A percentile compares a stretch with the other conserved stretches of the same genome.
phyloP scores from a whole-genome alignment of 306 rosid genomes.

The Quercus rubra region DNA sequence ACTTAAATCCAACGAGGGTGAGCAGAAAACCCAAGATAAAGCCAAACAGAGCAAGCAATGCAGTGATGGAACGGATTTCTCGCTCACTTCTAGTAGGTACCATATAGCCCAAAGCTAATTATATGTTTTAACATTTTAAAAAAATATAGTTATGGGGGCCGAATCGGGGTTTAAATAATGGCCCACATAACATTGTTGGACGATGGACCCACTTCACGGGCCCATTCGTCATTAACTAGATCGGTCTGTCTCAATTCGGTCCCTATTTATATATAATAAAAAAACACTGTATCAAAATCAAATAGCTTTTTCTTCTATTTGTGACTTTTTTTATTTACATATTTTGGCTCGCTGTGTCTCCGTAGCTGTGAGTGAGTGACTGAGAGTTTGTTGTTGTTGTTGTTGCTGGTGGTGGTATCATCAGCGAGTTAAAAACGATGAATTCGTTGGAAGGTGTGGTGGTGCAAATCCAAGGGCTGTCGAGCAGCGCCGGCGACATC shows the following conservation, averaged over 20 bases:
- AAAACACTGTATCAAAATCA: background rate
- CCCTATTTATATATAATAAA: background rate
- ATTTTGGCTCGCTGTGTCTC: background rate
- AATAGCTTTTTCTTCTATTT: no score
- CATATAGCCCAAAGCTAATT: no score
- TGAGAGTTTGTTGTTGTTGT: background rate
- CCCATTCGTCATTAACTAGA: background rate
- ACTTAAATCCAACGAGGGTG: no score
- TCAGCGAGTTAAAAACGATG: constrained; percentile 13
- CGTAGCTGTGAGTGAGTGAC: background rate
- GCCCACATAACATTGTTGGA: background rate
- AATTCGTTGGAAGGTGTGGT: constrained; percentile 41
- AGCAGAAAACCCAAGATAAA: no score
- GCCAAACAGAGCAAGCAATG: no score
- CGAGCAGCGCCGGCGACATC: constrained; percentile 49
- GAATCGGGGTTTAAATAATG: background rate
- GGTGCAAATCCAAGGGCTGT: constrained; percentile 65
- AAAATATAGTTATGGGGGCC: background rate
- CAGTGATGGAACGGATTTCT: no score
- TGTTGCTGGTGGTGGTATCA: background rate
- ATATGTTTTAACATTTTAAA: no score
- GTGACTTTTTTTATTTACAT: no score
- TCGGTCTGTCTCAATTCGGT: background rate
- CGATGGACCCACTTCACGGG: no score
- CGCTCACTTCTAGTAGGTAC: no score